A percentile compares a stretch with the other conserved stretches of the same genome.
These are phyloP conservation scores for Nitzschia sp. DNA, from an alignment of 108 stramenopile genomes.

Conservation along the genomic window DNA sequence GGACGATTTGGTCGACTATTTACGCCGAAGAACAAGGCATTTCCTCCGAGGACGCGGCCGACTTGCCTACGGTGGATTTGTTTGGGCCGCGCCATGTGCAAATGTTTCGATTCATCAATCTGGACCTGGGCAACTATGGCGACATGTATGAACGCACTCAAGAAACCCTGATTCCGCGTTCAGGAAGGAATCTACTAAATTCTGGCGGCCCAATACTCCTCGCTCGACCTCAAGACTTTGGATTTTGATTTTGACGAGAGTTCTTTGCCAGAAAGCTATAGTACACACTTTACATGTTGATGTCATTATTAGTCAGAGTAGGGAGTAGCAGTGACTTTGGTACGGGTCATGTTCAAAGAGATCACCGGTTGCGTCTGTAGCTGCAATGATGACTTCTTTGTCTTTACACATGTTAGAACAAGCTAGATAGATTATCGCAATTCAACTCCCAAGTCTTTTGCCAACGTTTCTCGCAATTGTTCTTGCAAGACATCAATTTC, in stretches of 20 bases:
- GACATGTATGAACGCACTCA: constrained; percentile 34
- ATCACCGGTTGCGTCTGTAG: no score
- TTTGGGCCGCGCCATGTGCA: constrained; percentile 29
- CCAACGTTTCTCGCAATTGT: constrained; percentile 45
- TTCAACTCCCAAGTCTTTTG: constrained; percentile 26
- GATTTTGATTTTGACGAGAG: no score
- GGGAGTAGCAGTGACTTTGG: no score
- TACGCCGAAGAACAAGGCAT: constrained; percentile 50
- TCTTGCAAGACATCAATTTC: constrained; percentile 95
- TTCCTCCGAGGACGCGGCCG: constrained; percentile 4
- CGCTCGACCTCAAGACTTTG: not conserved
- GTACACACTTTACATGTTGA: no score
- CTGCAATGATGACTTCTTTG: no score
- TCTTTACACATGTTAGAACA: no score
- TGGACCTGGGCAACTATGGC: constrained; percentile 48
- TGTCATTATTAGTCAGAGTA: no score
- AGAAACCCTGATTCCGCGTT: constrained; percentile 10
- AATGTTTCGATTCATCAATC: constrained; percentile 10
- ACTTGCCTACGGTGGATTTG: constrained; percentile 37
- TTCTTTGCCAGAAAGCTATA: no score
- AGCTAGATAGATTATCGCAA: no score
- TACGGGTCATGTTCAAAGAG: no score
- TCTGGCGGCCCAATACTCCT: constrained; percentile 16
- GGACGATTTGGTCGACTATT: constrained; percentile 41
- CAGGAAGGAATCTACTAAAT: constrained; percentile 28